Percentiles rank a stretch among this genome's conserved stretches.
phyloP scores from a whole-genome alignment of 176 grass and related monocot species.

The Rhynchospora pubera region DNA sequence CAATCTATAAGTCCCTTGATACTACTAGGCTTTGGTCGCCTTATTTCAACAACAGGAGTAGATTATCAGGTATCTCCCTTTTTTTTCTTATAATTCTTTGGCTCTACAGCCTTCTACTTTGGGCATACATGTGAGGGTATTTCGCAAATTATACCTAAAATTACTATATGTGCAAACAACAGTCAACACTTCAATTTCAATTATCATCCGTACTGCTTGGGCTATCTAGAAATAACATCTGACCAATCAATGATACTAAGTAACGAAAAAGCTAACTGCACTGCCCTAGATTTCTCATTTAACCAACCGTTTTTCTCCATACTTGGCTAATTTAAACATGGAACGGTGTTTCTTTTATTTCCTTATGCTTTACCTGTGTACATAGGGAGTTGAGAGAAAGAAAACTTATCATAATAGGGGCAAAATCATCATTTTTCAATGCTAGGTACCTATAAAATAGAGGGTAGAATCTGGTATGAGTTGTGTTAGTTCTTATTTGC shows the following conservation, averaged over 20 bases:
- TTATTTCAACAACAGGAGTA: conserved; percentile 62
- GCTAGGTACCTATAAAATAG: neutral
- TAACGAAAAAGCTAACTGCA: neutral
- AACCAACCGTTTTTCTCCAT: neutral
- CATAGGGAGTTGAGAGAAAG: neutral
- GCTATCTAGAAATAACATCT: neutral
- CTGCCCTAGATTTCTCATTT: neutral
- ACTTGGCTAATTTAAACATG: neutral
- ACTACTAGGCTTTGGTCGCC: conserved; percentile 82
- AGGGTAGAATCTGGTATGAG: neutral
- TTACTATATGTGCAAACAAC: conserved; percentile 5
- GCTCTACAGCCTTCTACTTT: conserved; percentile 9
- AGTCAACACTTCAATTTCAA: neutral
- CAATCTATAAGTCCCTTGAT: conserved; percentile 73
- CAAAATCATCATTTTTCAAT: neutral
- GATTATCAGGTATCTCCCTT: conserved; percentile 81
- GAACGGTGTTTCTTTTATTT: neutral
- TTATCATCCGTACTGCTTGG: neutral
- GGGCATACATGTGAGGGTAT: conserved; percentile 3
- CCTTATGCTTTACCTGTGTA: neutral
- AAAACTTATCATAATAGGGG: neutral
- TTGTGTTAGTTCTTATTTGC: neutral
- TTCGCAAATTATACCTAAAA: neutral
- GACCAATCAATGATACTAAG: neutral
- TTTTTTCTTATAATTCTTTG: conserved; percentile 2